Percentiles rank a stretch among this genome's conserved stretches.
These are phyloP conservation scores for Flaveria sonorensis DNA, from an alignment of 129 eudicot species.

Conservation along the genomic window DNA sequence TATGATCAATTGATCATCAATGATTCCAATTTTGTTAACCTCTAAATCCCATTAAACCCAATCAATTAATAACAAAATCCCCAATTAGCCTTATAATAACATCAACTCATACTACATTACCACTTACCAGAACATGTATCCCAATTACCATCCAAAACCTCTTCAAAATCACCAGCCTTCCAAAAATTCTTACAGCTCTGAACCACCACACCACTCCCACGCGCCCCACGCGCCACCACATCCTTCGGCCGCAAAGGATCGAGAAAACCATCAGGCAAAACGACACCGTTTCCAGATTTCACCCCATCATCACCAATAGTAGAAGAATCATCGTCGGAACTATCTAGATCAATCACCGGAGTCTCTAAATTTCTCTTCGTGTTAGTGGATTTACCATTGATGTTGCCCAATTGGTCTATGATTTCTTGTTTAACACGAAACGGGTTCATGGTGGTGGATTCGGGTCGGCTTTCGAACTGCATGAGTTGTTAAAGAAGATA, in stretches of 20 bases:
- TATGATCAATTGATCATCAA: neutral
- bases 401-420: neutral
- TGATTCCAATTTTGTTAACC: neutral
- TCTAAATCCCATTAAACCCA: neutral
- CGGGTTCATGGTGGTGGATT: neutral
- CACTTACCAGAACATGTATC: constrained; percentile 45
- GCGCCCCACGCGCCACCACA: neutral
- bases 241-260: constrained; percentile 59
- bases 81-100: neutral
- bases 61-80: neutral
- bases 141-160: constrained; percentile 44
- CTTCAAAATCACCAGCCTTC: constrained; percentile 83
- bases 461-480: neutral
- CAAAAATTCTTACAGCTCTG: constrained; percentile 61
- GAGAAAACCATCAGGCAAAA: constrained; percentile 61
- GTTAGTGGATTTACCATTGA: neutral
- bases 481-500: neutral
- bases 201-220: neutral
- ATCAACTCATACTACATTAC: constrained; percentile 2
- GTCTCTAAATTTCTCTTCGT: neutral
- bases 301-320: constrained; percentile 8
- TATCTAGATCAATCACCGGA: constrained; percentile 19
- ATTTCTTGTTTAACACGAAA: constrained; percentile 37
- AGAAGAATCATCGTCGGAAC: constrained; percentile 24
- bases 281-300: constrained; percentile 25